These are phyloP conservation scores for Staphylotrichum longicolle DNA, from an alignment of 495 filamentous ascomycete species.

Conservation along the genomic window DNA sequence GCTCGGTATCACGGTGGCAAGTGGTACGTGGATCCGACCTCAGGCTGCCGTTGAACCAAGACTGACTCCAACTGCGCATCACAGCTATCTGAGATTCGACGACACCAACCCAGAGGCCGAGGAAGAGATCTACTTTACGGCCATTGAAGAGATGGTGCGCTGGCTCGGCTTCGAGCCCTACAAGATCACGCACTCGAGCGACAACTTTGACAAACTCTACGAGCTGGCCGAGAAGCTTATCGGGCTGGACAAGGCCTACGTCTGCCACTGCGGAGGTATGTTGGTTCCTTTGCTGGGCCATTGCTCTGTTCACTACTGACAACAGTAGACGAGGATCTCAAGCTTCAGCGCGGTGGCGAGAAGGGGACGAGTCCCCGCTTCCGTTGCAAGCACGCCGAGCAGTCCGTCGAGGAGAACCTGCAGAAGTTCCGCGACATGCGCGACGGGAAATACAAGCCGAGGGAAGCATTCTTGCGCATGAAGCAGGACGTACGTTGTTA, in stretches of 20 bases:
- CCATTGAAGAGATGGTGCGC: conserved; percentile 73
- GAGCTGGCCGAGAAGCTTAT: conserved; percentile 86
- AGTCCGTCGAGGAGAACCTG: conserved; percentile 72
- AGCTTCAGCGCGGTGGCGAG: conserved; percentile 77
- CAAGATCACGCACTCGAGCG: conserved; percentile 72
- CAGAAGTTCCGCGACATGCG: conserved; percentile 84
- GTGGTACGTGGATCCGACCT: conserved; percentile 37
- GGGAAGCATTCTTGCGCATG: conserved; percentile 88
- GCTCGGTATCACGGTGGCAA: conserved; percentile 80
- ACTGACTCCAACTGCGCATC: conserved; percentile 1
- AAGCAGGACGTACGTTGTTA: conserved; percentile 59
- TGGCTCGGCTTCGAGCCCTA: conserved; percentile 82
- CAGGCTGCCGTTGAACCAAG: background rate
- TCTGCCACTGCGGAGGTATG: conserved; percentile 50
- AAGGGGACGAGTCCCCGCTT: conserved; percentile 66
- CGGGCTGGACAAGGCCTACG: conserved; percentile 68
- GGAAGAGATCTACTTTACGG: conserved; percentile 72
- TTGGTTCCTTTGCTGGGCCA: background rate
- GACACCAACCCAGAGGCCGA: conserved; percentile 86
- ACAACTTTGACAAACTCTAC: conserved; percentile 86
- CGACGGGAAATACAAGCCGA: conserved; percentile 85
- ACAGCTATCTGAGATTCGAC: conserved; percentile 65
- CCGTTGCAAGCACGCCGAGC: conserved; percentile 73
- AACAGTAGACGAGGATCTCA: conserved; percentile 61
- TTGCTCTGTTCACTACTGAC: background rate